phyloP scores from a whole-genome alignment of 78 protist species.

The Cyanophora paradoxa region DNA sequence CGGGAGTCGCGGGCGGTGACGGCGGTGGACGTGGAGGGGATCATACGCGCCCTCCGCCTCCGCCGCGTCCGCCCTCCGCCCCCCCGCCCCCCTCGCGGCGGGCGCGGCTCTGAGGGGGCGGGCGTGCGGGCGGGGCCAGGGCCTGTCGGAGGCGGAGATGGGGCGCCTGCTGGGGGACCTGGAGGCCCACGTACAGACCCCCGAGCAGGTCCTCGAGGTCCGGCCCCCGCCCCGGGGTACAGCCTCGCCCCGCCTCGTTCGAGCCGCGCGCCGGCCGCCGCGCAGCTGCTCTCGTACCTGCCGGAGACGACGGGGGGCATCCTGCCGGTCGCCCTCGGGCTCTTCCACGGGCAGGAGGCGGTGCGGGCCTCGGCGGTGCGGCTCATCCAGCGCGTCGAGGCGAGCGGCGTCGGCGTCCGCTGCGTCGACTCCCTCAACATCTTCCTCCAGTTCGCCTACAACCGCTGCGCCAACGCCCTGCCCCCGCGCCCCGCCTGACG shows the following conservation, averaged over 20 bases:
- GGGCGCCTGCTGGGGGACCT: not conserved
- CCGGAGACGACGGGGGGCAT: not conserved
- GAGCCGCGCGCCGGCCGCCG: not conserved
- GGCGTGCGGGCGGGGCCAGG: no score
- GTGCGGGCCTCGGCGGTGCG: not conserved
- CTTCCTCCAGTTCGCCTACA: not conserved
- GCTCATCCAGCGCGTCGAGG: not conserved
- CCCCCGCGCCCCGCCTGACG: no score
- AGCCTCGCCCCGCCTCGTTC: no score
- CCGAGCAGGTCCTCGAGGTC: not conserved
- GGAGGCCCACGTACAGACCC: not conserved
- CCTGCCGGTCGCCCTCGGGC: not conserved
- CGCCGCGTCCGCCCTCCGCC: no score
- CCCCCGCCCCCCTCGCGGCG: no score
- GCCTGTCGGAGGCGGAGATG: no score
- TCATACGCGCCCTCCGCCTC: no score
- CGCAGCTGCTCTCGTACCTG: not conserved
- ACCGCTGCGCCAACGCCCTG: no score
- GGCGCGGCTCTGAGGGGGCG: no score
- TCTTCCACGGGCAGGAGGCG: not conserved
- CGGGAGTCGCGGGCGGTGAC: no score
- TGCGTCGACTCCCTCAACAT: not conserved
- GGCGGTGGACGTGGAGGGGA: no score
- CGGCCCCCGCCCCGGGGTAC: not conserved
- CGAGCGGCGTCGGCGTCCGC: not conserved